A percentile compares a stretch with the other conserved stretches of the same genome.
phyloP scores from a whole-genome alignment of 352 stramenopile genomes.

The Globisporangium ultimum region DNA sequence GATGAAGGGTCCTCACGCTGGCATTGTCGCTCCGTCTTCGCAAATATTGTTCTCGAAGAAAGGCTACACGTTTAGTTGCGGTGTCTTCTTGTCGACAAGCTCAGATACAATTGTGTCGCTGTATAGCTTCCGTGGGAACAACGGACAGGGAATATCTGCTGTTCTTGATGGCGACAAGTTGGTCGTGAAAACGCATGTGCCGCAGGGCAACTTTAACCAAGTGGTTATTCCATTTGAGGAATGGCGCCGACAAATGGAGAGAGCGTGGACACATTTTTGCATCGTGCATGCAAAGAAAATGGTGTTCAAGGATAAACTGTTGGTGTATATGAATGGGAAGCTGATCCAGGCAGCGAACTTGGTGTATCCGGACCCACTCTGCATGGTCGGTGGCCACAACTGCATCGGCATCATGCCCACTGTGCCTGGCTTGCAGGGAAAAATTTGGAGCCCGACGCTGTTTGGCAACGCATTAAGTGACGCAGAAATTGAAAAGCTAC shows the following conservation, averaged over 20 bases:
- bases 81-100: conserved; percentile 39
- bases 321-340: conserved; percentile 62
- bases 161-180: conserved; percentile 50
- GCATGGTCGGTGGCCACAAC: conserved; percentile 68
- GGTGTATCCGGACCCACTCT: conserved; percentile 65
- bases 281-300: conserved; percentile 86
- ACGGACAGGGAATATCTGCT: conserved; percentile 67
- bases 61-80: conserved; percentile 72
- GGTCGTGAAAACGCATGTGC: conserved; percentile 48
- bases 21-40: conserved; percentile 58
- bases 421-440: conserved; percentile 49
- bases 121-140: conserved; percentile 75
- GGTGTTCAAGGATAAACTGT: conserved; percentile 87
- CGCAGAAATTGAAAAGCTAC: conserved; percentile 58
- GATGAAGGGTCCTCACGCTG: conserved; percentile 58
- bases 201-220: conserved; percentile 41
- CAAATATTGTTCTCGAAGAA: conserved; percentile 68
- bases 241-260: conserved; percentile 45
- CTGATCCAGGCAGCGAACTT: conserved; percentile 61
- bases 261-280: conserved; percentile 66
- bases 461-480: conserved; percentile 66
- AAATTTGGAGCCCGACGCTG: conserved; percentile 74
- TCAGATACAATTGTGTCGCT: conserved; percentile 33
- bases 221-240: conserved; percentile 56
- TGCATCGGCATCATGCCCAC: conserved; percentile 62